These are phyloP conservation scores for Ogataea sp. DNA, from an alignment of 805 yeast species.

Conservation along the genomic window DNA sequence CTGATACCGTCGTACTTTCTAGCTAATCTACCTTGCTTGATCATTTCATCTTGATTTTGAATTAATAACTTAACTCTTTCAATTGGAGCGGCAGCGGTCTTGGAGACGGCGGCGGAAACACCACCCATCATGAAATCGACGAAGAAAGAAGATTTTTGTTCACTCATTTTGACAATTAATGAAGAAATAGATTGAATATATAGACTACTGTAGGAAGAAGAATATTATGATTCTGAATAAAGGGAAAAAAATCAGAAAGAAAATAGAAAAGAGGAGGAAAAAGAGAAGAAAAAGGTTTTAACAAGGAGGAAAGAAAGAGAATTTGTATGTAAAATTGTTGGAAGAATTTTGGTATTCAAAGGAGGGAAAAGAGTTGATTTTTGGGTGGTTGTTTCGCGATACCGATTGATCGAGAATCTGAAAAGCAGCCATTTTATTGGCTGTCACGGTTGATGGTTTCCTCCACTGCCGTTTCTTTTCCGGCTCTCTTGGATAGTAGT, in stretches of 20 bases:
- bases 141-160: constrained; percentile 39
- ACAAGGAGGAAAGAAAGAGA: not conserved
- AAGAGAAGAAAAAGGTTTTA: constrained; percentile 1
- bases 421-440: not conserved
- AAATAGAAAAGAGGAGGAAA: not conserved
- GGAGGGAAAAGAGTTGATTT: constrained; percentile 3
- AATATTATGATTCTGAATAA: constrained; percentile 2
- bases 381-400: constrained; percentile 1
- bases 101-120: constrained; percentile 97
- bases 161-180: constrained; percentile 21
- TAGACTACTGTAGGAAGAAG: constrained; percentile 3
- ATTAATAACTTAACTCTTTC: constrained; percentile 94
- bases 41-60: constrained; percentile 97
- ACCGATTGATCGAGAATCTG: no score
- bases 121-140: constrained; percentile 92
- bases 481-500: no score
- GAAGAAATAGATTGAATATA: constrained; percentile 6
- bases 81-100: constrained; percentile 97
- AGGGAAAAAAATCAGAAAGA: constrained; percentile 3
- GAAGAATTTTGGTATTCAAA: not conserved
- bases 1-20: constrained; percentile 80
- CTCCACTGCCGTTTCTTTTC: no score
- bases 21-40: constrained; percentile 93
- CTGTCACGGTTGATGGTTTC: no score
- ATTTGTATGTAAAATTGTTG: not conserved